Evolutionary conservation across 805 yeast species (phyloP).

Genomic region (Cyberlindnera nakhonratchasimensis): DNA sequence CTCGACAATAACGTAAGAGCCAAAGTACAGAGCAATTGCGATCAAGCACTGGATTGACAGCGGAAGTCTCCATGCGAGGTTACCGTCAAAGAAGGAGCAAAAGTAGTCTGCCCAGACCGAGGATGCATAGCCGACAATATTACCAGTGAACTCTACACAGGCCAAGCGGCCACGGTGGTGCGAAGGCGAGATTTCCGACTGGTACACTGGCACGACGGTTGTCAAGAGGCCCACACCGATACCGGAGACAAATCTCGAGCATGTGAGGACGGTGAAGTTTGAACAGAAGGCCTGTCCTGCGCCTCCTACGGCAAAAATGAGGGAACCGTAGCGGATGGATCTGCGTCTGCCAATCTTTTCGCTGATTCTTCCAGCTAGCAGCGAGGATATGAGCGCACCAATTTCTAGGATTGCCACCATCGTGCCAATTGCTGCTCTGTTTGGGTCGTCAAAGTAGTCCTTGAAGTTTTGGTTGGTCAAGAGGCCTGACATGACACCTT

Average conservation of each 20-base stretch:
- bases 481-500: slow-evolving; percentile 89
- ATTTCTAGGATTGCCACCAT: slow-evolving; percentile 86
- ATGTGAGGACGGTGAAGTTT: slow-evolving; percentile 52
- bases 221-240: slow-evolving; percentile 84
- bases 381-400: slow-evolving; percentile 79
- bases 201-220: slow-evolving; percentile 84
- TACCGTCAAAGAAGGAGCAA: slow-evolving; percentile 59
- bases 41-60: slow-evolving; percentile 71
- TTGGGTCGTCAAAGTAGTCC: slow-evolving; percentile 67
- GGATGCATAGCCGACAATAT: slow-evolving; percentile 73
- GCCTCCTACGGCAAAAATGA: slow-evolving; percentile 78
- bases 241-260: slow-evolving; percentile 77
- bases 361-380: slow-evolving; percentile 73
- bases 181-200: slow-evolving; percentile 84
- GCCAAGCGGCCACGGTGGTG: slow-evolving; percentile 82
- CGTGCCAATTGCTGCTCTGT: slow-evolving; percentile 72
- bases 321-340: slow-evolving; percentile 77
- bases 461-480: slow-evolving; percentile 62
- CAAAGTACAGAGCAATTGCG: slow-evolving; percentile 63
- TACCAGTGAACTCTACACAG: slow-evolving; percentile 85
- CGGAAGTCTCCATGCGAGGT: slow-evolving; percentile 77
- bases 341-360: slow-evolving; percentile 77
- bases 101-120: slow-evolving; percentile 87
- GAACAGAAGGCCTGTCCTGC: slow-evolving; percentile 60
- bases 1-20: slow-evolving; percentile 79